These are phyloP conservation scores for Populus hybrid DNA, from an alignment of 441 rosid genomes.

Conservation along the genomic window DNA sequence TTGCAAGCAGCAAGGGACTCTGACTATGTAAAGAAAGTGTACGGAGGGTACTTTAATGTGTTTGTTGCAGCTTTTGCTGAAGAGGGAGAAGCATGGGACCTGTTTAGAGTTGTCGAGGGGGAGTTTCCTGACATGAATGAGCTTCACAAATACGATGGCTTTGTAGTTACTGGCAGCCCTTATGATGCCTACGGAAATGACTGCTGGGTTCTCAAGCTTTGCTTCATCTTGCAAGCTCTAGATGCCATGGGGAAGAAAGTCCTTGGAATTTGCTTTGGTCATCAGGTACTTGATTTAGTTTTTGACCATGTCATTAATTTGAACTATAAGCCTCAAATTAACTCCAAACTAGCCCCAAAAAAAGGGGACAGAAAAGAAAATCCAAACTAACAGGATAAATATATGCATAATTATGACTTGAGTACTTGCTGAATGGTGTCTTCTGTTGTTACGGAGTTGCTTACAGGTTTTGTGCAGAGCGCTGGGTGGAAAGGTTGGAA, in stretches of 20 bases:
- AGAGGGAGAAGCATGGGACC: conserved; percentile 75
- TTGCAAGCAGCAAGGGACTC: conserved; percentile 63
- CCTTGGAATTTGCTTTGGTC: conserved; percentile 89
- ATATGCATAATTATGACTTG: neutral
- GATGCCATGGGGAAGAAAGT: conserved; percentile 73
- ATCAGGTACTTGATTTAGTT: conserved; percentile 49
- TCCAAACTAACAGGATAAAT: neutral
- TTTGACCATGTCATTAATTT: neutral
- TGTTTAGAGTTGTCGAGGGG: conserved; percentile 65
- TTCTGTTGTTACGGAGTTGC: neutral
- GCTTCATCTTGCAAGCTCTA: conserved; percentile 48
- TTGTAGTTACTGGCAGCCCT: conserved; percentile 80
- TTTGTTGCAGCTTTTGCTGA: conserved; percentile 58
- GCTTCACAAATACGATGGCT: conserved; percentile 65
- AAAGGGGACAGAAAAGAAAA: no score
- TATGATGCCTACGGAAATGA: conserved; percentile 73
- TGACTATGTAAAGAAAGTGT: conserved; percentile 56
- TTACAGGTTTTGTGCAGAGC: conserved; percentile 64
- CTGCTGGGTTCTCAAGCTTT: conserved; percentile 67
- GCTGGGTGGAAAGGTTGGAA: conserved; percentile 73
- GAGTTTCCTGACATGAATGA: conserved; percentile 63
- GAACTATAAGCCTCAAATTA: neutral
- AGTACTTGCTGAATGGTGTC: neutral
- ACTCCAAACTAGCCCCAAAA: neutral
- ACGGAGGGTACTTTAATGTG: conserved; percentile 79